Conservation (phyloP, 2,329 filamentous ascomycete species). For the Xylariaceae sp. region DNA sequence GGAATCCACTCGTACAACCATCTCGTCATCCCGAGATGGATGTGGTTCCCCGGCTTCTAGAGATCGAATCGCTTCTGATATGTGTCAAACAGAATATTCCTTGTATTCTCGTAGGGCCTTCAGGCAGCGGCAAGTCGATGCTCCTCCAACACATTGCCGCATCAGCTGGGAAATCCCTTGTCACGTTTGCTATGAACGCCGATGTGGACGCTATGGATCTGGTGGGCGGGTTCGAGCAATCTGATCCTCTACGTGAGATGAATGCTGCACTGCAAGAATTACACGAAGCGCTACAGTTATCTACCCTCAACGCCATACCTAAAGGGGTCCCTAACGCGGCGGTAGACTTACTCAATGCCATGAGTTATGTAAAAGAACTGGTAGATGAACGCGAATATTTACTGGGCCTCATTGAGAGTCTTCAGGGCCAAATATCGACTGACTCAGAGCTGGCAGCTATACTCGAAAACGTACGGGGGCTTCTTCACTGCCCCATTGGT, state of each 20-base stretch:
- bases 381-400: slow-evolving; percentile 43
- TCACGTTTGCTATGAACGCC: slow-evolving; percentile 87
- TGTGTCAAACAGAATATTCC: slow-evolving; percentile 87
- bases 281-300: slow-evolving; percentile 47
- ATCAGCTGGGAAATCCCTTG: slow-evolving; percentile 71
- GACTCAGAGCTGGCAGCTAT: slow-evolving; percentile 50
- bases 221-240: slow-evolving; percentile 94
- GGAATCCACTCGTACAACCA: slow-evolving; percentile 59
- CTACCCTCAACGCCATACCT: slow-evolving; percentile 53
- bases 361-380: slow-evolving; percentile 49
- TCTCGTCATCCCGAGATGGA: slow-evolving; percentile 55
- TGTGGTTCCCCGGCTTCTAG: slow-evolving; percentile 61
- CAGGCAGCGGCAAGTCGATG: slow-evolving; percentile 84
- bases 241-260: slow-evolving; percentile 76
- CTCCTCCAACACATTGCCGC: slow-evolving; percentile 82
- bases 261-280: slow-evolving; percentile 57
- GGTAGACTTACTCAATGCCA: slow-evolving; percentile 53
- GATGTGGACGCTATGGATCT: slow-evolving; percentile 98
- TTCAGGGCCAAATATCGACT: slow-evolving; percentile 46
- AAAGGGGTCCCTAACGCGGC: slow-evolving; percentile 49
- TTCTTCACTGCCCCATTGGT: slow-evolving; percentile 56
- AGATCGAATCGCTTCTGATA: slow-evolving; percentile 84
- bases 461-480: slow-evolving; percentile 50
- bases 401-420: slow-evolving; percentile 40
- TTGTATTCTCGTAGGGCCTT: slow-evolving; percentile 82